Evolutionary conservation across 192 early-diverging fungal species (phyloP).

Genomic region (Hyaloraphidium curvatum): DNA sequence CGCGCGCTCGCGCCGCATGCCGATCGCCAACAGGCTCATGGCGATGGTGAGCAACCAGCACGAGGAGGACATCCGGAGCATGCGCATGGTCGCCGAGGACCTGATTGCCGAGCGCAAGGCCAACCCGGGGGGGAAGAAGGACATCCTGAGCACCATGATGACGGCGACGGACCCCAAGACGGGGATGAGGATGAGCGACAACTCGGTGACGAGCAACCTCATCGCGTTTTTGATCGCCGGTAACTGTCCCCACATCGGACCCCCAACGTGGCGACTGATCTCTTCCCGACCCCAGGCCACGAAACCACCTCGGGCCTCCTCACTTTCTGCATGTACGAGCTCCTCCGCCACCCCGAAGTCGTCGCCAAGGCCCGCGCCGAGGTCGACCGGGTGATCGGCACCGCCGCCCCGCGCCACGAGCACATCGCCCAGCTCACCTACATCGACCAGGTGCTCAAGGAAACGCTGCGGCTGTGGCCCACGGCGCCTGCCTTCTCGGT

Average conservation of each 20-base stretch:
- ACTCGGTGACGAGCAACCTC: conserved; percentile 25
- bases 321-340: conserved; percentile 25
- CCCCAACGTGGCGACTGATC: neutral
- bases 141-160: conserved; percentile 36
- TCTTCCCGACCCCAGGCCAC: conserved; percentile 8
- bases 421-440: conserved; percentile 24
- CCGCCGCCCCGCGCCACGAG: conserved; percentile 9
- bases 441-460: conserved; percentile 29
- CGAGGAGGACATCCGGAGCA: too few relatives aligned
- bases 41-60: too few relatives aligned
- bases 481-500: conserved; percentile 24
- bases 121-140: conserved; percentile 16
- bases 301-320: conserved; percentile 33
- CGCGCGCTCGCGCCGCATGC: too few relatives aligned
- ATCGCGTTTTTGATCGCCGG: conserved; percentile 41
- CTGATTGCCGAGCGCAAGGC: conserved; percentile 26
- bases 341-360: conserved; percentile 22
- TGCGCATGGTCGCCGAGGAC: conserved; percentile 27
- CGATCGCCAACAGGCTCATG: too few relatives aligned
- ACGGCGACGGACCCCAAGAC: too few relatives aligned
- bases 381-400: conserved; percentile 9
- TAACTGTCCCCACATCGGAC: too few relatives aligned
- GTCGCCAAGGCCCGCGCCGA: conserved; percentile 21
- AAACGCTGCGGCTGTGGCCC: conserved; percentile 31
- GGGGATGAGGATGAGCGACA: conserved; percentile 13